Evolutionary conservation across 1,284 basidiomycete genomes (phyloP).

Genomic region (Cutaneotrichosporon cutaneum): DNA sequence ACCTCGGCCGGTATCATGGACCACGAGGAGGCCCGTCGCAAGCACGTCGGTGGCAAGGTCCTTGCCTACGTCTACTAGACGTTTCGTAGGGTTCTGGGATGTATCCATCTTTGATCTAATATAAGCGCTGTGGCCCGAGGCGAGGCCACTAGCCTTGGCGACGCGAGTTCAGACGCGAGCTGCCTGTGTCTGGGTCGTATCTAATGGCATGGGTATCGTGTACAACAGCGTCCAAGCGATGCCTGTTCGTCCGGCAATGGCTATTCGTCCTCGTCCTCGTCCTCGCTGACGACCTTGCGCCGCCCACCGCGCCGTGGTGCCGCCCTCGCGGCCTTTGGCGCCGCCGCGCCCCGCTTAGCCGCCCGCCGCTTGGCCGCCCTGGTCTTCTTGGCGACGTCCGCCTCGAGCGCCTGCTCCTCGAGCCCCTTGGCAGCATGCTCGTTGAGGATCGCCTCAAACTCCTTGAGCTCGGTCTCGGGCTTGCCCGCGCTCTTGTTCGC

Average conservation of each 20-base stretch:
- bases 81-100: slow-evolving; percentile 23
- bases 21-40: slow-evolving; percentile 98
- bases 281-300: slow-evolving; percentile 17
- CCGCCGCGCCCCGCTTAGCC: slow-evolving; percentile 32
- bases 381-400: slow-evolving; percentile 75
- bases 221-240: too few relatives aligned
- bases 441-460: slow-evolving; percentile 85
- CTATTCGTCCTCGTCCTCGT: neutral
- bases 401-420: slow-evolving; percentile 85
- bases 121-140: too few relatives aligned
- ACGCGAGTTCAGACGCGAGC: too few relatives aligned
- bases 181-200: too few relatives aligned
- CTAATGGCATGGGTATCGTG: neutral
- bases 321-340: neutral
- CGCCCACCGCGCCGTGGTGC: slow-evolving; percentile 7
- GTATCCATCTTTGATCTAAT: slow-evolving; percentile 13
- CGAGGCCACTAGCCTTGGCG: too few relatives aligned
- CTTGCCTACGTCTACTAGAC: slow-evolving; percentile 55
- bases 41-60: slow-evolving; percentile 69
- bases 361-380: slow-evolving; percentile 69
- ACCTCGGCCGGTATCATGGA: slow-evolving; percentile 98
- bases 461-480: slow-evolving; percentile 81
- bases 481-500: slow-evolving; percentile 85
- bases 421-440: slow-evolving; percentile 79
- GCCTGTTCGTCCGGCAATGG: neutral